Conservation (phyloP, 148 eudicot species). For the Diospyros lotus region DNA sequence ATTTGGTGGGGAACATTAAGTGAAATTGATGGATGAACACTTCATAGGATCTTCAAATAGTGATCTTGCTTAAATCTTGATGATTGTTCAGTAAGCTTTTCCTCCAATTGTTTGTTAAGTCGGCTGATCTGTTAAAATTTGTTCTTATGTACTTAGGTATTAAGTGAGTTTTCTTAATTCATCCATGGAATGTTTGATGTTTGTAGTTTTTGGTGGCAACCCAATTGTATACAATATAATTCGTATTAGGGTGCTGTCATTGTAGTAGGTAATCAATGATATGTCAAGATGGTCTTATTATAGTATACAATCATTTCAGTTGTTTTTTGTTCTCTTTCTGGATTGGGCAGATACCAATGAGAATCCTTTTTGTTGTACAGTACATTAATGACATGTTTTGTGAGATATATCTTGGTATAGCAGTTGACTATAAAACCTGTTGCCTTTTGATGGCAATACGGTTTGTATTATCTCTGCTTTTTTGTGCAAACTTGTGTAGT, state of each 20-base stretch:
- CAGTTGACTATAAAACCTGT: conserved; percentile 8
- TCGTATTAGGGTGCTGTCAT: background rate
- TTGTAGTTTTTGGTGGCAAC: background rate
- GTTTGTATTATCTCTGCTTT: conserved; percentile 15
- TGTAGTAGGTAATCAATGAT: background rate
- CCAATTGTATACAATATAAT: background rate
- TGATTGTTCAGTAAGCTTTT: background rate
- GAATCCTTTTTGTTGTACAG: conserved; percentile 12
- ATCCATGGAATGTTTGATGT: no score
- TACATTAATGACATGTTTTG: conserved; percentile 15
- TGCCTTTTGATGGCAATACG: conserved; percentile 12
- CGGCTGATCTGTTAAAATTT: no score
- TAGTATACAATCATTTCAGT: no score
- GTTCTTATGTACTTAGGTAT: no score
- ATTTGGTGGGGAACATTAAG: background rate
- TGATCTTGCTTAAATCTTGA: conserved; percentile 2
- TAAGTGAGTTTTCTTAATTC: no score
- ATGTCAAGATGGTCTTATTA: no score
- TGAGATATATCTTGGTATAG: conserved; percentile 9
- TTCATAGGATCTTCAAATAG: background rate
- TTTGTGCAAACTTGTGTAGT: conserved; percentile 37
- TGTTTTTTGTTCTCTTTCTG: background rate
- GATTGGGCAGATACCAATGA: conserved; percentile 1
- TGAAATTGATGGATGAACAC: background rate
- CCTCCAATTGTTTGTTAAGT: no score